Evolutionary conservation across 2,329 filamentous ascomycete species (phyloP), one percentile per base, ranked within the genome.

Genomic region (Exophiala sp.): DNA sequence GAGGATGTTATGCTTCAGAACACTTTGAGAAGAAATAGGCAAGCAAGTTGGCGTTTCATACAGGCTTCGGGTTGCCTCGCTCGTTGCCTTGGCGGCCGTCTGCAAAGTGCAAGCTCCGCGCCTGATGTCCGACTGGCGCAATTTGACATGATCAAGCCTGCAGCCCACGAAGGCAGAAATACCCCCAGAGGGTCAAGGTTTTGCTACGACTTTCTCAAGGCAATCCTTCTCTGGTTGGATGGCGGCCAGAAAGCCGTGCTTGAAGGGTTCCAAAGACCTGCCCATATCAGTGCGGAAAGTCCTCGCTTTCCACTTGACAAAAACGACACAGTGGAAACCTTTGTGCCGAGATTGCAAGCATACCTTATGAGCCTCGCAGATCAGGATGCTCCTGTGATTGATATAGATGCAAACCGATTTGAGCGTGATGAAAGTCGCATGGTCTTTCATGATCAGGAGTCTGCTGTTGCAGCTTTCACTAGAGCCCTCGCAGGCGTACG

Each of bases 151-250:
- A 77, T 83, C 21, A 68, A 67, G 39, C 75, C 75, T 14, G 75
- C 78, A 0, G 68, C 73, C 43, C 68, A 71, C 18, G 72, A 80
- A 64, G 60, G 57, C 42, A 62, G 50, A 50, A 55, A 54, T 20
- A 66, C 76, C 60, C 63, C 74, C 16, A 63, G 72, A 10, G 60
- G 62, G 6, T 69, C 73, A 16, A 75, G 81, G 41, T 86, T 86
- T 63, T 75, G 75, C n/a, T 85, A 84, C 61, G 83, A 86, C 59
- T 86, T 86, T 60, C 62, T 86, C 21, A 84, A 82, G 64, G 81
- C 83, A 1, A 83, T 86, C 40, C 63, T 84, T 2, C 71, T 85
- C 1, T 86, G 82, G 80, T 68, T 86, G 2, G 79, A 83, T 50
- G 82, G 80, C 33, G 83, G 83, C 8, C 70, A 80, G 11, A 71